Base-by-base conservation (phyloP, 371 early-diverging fungal species). In the Choanephora cucurbitarum region DNA sequence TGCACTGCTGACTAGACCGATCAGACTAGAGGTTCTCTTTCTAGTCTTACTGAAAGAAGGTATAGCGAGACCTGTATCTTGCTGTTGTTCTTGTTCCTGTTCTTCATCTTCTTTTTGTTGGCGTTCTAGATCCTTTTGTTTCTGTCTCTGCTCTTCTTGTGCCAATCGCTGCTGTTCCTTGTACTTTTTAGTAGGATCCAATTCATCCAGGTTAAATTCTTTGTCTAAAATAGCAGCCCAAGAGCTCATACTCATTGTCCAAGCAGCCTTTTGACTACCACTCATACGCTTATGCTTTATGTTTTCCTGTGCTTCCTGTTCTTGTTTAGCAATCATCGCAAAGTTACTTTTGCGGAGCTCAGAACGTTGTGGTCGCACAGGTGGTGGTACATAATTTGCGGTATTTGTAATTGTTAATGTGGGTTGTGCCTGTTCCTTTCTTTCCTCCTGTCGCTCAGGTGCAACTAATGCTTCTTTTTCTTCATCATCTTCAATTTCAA, bases 231-330 rank as follows among this genome's bases (percentile, higher is more conserved):
- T 60, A 0, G 71, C 64, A 23, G 71, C 70, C 77, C 73, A 77
- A 5, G 77, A 70, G 10, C 61, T 66, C 64, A 73, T 63, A 6
- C 61, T 71, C 49, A 70, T 66, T 0, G 73, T 62, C 77, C 77
- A 77, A 10, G 73, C 64, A 9, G 70, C 68, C 22, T 77, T 77
- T 61, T 77, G 77, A 49, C 71, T 71, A 23, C 77, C 77, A 57
- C 73, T 73, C 19, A 57, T 58, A 33, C 59, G 32, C 63, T 62
- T 55, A 58, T 57, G 21, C 31, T 56, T 52, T 41, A n/a, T 19
- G 33, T 44, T 21, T 33, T 49, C 33, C 42, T 31, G 22, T 50
- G 42, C 19, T 28, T 37, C 1, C 41, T 34, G 6, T 59, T 15
- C 34, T 40, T 18, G 15, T 32, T 49, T 42, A 14, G 31, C 39